Evolutionary conservation across 2,329 filamentous ascomycete species (phyloP).

Genomic region (Westerdykella aurantiaca): DNA sequence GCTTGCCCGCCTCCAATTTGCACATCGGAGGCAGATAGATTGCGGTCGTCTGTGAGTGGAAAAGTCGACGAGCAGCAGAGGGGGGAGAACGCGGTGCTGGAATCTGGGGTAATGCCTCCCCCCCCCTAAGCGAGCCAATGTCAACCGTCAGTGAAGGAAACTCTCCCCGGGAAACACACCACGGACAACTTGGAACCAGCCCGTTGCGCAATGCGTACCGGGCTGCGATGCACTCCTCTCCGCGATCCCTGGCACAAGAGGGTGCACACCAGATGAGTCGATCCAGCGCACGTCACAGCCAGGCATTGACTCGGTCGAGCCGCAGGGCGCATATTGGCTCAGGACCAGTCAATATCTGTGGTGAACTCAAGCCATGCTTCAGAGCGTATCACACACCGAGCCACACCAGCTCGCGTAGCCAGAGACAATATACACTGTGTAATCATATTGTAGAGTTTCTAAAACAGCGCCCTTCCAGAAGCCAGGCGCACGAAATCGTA

Average conservation of each 20-base stretch:
- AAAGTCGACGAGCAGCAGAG: neutral
- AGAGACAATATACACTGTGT: neutral
- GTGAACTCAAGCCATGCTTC: neutral
- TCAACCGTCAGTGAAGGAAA: too few relatives aligned
- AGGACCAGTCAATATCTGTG: neutral
- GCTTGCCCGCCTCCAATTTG: constrained; percentile 7
- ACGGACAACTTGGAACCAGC: neutral
- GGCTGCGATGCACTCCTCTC: constrained; percentile 4
- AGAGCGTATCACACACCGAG: constrained; percentile 3
- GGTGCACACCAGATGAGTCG: too few relatives aligned
- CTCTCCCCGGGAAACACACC: neutral
- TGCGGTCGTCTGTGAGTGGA: constrained; percentile 7
- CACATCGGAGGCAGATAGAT: constrained; percentile 14
- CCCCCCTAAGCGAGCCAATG: constrained; percentile 19
- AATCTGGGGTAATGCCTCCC: constrained; percentile 29
- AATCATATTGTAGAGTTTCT: constrained; percentile 14
- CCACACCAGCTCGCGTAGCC: neutral
- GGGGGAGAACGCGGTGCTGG: constrained; percentile 1
- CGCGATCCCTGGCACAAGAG: constrained; percentile 12
- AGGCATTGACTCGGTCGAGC: neutral
- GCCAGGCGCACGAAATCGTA: constrained; percentile 82
- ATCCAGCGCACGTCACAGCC: neutral
- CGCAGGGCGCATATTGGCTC: neutral
- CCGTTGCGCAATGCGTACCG: constrained; percentile 4
- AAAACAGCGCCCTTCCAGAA: constrained; percentile 52